Base-by-base conservation (phyloP, 129 eudicot species). In the Silybum marianum region DNA sequence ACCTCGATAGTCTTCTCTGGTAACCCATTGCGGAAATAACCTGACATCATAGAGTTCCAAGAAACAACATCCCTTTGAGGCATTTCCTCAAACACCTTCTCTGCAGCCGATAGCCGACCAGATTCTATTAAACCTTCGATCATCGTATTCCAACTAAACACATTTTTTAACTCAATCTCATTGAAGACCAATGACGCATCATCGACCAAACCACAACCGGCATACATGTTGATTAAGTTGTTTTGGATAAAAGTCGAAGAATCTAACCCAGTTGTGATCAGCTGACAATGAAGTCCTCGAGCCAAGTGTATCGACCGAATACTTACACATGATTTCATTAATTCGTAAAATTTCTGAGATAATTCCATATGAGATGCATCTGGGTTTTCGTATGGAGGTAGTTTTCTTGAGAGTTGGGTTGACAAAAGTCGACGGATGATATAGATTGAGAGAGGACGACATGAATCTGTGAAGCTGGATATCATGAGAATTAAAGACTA, bases 31-130 rank as follows among this genome's bases (percentile, higher is more conserved):
- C 77, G 83, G 42, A 72, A 86, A 82, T 84, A 88, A 69, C 90
- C 91, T 0, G 91, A 88, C 88, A 90, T 85, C 86, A 88, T 81
- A 8, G 88, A 82, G 62, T 87, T 90, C 91, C 91, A 90, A 1
- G 93, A 90, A 25, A 90, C 88, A 51, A 69, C 34, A 12, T 90
- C 94, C 58, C 90, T 86, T 1, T 81, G 66, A 62, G 90, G 92
- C 94, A 90, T 88, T 86, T 88, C 85, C 32, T 84, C 92, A 11
- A 90, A 90, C 90, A 90, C 0, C 76, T 77, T 70, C 73, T 74
- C 71, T 11, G 94, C 94, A 46, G 72, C 83, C 30, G 11, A 19
- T 11, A 88, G 26, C 67, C 79, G 26, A 10, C 89, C 90, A 0
- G 46, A 84, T 42, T 74, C 79, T 34, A 84, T 65, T 7, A 81